Evolutionary conservation across 176 grass and related monocot species (phyloP).

Genomic region (Carex cristatella): DNA sequence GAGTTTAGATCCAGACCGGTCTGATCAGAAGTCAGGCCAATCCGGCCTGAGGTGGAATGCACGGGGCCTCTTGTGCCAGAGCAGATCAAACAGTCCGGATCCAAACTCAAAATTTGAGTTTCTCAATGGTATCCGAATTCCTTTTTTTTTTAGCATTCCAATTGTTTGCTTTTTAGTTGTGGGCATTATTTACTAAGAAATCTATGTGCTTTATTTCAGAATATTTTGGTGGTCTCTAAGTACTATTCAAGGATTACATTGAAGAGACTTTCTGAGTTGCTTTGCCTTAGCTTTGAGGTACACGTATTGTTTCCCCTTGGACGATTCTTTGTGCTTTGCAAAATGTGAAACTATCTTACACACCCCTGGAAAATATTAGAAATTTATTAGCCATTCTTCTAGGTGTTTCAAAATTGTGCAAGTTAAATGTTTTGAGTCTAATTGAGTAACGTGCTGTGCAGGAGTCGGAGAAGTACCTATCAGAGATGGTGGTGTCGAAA

Average conservation of each 20-base stretch:
- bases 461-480: slow-evolving; percentile 89
- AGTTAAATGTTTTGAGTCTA: too few relatives aligned
- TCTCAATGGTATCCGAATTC: too few relatives aligned
- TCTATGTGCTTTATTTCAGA: slow-evolving; percentile 35
- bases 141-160: neutral
- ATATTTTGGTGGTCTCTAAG: slow-evolving; percentile 94
- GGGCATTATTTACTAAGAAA: neutral
- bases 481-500: slow-evolving; percentile 93
- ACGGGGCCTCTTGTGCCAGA: too few relatives aligned
- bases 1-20: too few relatives aligned
- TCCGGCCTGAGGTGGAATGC: too few relatives aligned
- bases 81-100: too few relatives aligned
- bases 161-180: neutral
- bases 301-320: neutral
- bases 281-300: slow-evolving; percentile 79
- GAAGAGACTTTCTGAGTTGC: slow-evolving; percentile 73
- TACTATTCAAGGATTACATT: slow-evolving; percentile 95
- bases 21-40: too few relatives aligned
- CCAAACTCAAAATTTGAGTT: too few relatives aligned
- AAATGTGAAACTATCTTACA: neutral
- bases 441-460: slow-evolving; percentile 19
- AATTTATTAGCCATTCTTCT: neutral
- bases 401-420: neutral
- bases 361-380: neutral
- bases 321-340: neutral